Percentiles rank a stretch among this genome's conserved stretches.
These are phyloP conservation scores for Meyerozyma guilliermondii DNA, from an alignment of 1,139 yeast genomes.

Conservation along the genomic window DNA sequence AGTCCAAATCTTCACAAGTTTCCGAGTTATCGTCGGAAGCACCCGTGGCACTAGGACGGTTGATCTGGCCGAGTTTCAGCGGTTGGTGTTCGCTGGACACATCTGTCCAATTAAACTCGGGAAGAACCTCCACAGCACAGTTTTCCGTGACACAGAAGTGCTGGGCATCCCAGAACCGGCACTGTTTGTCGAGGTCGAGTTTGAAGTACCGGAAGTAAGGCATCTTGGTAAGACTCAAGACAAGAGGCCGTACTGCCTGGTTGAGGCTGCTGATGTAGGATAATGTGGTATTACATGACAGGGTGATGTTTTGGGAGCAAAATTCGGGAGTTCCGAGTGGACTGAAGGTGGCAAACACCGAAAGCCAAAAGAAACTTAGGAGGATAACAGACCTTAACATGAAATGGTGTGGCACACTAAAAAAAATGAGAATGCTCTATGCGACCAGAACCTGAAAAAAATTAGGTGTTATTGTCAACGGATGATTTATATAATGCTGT, in stretches of 20 bases:
- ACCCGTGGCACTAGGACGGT: too few relatives aligned
- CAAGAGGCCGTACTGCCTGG: slow-evolving; percentile 37
- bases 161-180: slow-evolving; percentile 84
- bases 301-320: slow-evolving; percentile 43
- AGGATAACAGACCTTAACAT: too few relatives aligned
- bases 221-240: slow-evolving; percentile 54
- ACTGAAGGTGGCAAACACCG: slow-evolving; percentile 13
- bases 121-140: slow-evolving; percentile 81
- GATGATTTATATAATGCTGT: neutral
- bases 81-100: slow-evolving; percentile 72
- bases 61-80: slow-evolving; percentile 56
- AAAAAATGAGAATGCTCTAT: neutral
- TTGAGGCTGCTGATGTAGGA: slow-evolving; percentile 40
- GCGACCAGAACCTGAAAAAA: too few relatives aligned
- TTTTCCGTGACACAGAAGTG: slow-evolving; percentile 88
- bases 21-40: slow-evolving; percentile 20
- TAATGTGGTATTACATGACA: slow-evolving; percentile 45
- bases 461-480: neutral
- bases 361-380: neutral
- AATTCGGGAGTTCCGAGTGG: slow-evolving; percentile 45
- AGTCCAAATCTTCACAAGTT: slow-evolving; percentile 39
- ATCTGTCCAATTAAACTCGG: slow-evolving; percentile 55
- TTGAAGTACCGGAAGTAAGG: slow-evolving; percentile 85
- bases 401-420: neutral
- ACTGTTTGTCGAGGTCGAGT: slow-evolving; percentile 77